Percentiles rank a stretch among this genome's conserved stretches.
phyloP scores from a whole-genome alignment of 805 yeast genomes.

The Nakazawaea ishiwadae region DNA sequence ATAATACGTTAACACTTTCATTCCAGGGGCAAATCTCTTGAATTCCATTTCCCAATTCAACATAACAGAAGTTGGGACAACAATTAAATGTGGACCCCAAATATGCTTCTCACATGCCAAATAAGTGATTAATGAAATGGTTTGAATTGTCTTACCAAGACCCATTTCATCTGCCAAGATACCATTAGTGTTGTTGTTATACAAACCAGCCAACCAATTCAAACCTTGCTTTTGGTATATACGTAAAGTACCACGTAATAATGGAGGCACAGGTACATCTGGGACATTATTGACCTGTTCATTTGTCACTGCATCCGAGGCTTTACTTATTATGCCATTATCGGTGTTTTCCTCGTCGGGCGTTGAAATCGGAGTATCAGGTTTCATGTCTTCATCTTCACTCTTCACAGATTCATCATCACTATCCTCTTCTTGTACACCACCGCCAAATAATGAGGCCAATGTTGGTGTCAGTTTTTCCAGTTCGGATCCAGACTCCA shows the following conservation, averaged over 20 bases:
- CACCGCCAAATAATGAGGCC: conserved; percentile 32
- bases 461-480: conserved; percentile 23
- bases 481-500: conserved; percentile 16
- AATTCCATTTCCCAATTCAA: conserved; percentile 99
- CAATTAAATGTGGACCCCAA: conserved; percentile 98
- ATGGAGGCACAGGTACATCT: conserved; percentile 74
- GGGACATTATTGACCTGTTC: conserved; percentile 40
- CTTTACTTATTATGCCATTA: conserved; percentile 13
- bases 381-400: conserved; percentile 18
- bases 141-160: conserved; percentile 93
- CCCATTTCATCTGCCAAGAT: conserved; percentile 99
- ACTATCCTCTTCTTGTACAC: conserved; percentile 22
- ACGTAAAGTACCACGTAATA: conserved; percentile 78
- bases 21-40: conserved; percentile 96
- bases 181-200: conserved; percentile 91
- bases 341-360: conserved; percentile 26
- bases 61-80: conserved; percentile 97
- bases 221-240: conserved; percentile 94
- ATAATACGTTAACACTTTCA: conserved; percentile 90
- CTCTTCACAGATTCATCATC: conserved; percentile 33
- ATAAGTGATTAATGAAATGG: conserved; percentile 80
- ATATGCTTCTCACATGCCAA: conserved; percentile 89
- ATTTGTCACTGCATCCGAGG: conserved; percentile 24
- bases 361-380: conserved; percentile 31
- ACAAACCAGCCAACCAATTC: conserved; percentile 93